Evolutionary conservation across 2,329 filamentous ascomycete genomes (phyloP), one percentile per base, ranked within the genome.

Genomic region (Aaosphaeria pasadenensis): DNA sequence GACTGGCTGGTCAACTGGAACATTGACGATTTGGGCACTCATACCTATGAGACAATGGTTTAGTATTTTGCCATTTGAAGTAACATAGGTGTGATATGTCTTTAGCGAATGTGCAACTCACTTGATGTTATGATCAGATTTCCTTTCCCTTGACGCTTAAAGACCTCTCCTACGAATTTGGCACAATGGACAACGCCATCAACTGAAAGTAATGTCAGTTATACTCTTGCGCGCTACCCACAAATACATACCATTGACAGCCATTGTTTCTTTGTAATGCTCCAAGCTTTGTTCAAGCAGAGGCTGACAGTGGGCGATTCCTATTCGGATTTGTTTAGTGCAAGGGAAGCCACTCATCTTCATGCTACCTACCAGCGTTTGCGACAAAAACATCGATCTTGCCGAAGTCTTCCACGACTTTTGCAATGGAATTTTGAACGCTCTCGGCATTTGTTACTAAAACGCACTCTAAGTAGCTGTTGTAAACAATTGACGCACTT

Each of bases 21-120:
- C 90, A 78, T 92, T 91, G 76, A 91, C 88, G 54, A 91, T 84
- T 69, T 83, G 82, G 48, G 87, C 88, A 33, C 84, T 87, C 84
- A 92, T 24, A 24, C 17, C 17, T 24, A 24, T 24, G 17, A 24
- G 17, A 24, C 17, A 24, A 24, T 24, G 17, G 3, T 24, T 24
- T 24, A 24, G 17, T 24, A 24, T 24, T 24, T 24, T 24, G 17
- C 3, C 3, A 3, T 24, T 24, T 24, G 17, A 24, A 24, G 2
- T 24, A 24, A 24, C 17, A 24, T 24, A 24, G 17, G 17, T 24
- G 17, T 24, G 17, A 24, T 24, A 24, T n/a, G 17, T 3, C 17
- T 24, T 24, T 24, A 24, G 17, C 17, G 17, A 24, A 24, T 2
- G 17, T 24, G 17, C 17, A 24, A 24, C 17, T 24, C 86, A 47